These are phyloP conservation scores for Leccinum arenicola DNA, from an alignment of 768 basidiomycete genomes.

Conservation along the genomic window DNA sequence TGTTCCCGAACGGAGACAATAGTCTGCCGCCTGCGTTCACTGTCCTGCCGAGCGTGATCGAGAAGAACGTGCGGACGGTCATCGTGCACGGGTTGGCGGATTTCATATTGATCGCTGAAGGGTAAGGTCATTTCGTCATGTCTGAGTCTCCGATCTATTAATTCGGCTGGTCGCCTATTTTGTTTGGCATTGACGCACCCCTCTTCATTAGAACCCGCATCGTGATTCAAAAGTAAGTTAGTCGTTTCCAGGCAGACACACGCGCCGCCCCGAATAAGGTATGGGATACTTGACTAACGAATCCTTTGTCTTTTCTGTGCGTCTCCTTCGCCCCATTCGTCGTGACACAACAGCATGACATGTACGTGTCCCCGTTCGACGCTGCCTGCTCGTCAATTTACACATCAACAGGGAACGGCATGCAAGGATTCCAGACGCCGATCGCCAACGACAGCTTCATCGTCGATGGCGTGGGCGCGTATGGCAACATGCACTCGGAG, in stretches of 20 bases:
- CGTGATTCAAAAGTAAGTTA: constrained; percentile 59
- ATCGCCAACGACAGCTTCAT: constrained; percentile 65
- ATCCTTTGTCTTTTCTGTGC: not conserved
- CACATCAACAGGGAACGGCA: not conserved
- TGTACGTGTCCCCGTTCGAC: not conserved
- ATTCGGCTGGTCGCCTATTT: not conserved
- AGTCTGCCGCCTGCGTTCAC: constrained; percentile 62
- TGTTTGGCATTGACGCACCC: not conserved
- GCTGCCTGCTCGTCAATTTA: not conserved
- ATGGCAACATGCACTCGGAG: constrained; percentile 64
- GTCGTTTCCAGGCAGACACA: not conserved
- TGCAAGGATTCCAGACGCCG: constrained; percentile 73
- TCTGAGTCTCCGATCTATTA: not conserved
- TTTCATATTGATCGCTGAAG: constrained; percentile 71
- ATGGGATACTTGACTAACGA: not conserved
- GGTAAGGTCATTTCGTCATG: constrained; percentile 39
- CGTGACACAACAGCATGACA: constrained; percentile 3
- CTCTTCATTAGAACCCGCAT: constrained; percentile 38
- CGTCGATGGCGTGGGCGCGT: constrained; percentile 66
- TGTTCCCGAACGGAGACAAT: constrained; percentile 60
- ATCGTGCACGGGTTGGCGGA: constrained; percentile 74
- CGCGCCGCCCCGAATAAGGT: not conserved
- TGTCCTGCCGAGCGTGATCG: constrained; percentile 72
- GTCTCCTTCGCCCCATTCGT: not conserved
- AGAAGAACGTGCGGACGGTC: constrained; percentile 66